Conservation (phyloP, 306 rosid species). For the Alnus rubra region DNA sequence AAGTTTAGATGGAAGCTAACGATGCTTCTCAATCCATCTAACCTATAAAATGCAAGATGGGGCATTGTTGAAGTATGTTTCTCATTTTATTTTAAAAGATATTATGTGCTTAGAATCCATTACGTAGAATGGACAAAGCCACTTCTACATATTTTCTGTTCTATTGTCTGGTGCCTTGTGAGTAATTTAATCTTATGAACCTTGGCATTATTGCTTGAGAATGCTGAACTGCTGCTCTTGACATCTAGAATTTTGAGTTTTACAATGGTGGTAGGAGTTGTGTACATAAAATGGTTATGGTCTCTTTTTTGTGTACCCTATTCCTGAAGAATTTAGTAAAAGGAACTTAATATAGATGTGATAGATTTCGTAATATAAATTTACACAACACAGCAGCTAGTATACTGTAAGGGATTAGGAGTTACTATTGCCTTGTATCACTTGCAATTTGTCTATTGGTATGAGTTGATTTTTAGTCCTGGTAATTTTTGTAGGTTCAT, state of each 20-base stretch:
- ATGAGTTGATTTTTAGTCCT: too few relatives aligned
- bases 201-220: background rate
- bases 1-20: slow-evolving; percentile 23
- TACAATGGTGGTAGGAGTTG: background rate
- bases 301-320: background rate
- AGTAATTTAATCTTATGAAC: slow-evolving; percentile 34
- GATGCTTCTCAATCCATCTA: background rate
- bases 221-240: slow-evolving; percentile 14
- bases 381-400: background rate
- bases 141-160: slow-evolving; percentile 64
- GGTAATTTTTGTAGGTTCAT: too few relatives aligned
- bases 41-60: background rate
- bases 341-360: background rate
- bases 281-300: background rate
- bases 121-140: slow-evolving; percentile 52
- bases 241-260: background rate
- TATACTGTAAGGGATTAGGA: background rate
- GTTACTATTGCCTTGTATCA: background rate
- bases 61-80: background rate
- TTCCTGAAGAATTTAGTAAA: background rate
- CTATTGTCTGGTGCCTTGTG: slow-evolving; percentile 75
- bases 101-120: background rate
- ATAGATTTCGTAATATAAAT: background rate
- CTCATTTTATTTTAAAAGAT: background rate
- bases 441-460: background rate